phyloP scores from a whole-genome alignment of 2,329 filamentous ascomycete species.

The Nigrograna mackinnonii region DNA sequence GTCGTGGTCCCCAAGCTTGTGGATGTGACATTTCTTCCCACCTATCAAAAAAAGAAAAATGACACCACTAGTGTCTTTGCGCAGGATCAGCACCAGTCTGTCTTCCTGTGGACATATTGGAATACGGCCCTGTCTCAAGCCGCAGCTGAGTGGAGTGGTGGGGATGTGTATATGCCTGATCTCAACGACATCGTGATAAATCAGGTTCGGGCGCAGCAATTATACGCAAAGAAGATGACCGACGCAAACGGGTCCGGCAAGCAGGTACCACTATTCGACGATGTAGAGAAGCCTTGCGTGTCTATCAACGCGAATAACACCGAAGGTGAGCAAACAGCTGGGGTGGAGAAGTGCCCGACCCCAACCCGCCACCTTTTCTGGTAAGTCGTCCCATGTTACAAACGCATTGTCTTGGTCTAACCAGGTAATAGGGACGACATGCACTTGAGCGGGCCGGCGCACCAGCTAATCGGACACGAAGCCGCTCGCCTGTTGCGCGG shows the following conservation, averaged over 20 bases:
- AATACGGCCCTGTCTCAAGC: conserved; percentile 34
- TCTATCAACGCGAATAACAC: conserved; percentile 14
- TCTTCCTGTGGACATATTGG: conserved; percentile 40
- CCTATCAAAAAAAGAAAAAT: conserved; percentile 28
- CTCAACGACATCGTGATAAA: conserved; percentile 37
- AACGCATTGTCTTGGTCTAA: conserved; percentile 37
- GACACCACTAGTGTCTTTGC: conserved; percentile 28
- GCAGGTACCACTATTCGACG: conserved; percentile 34
- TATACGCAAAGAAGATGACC: conserved; percentile 32
- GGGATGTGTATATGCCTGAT: conserved; percentile 35
- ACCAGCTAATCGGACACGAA: conserved; percentile 39
- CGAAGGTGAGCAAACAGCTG: conserved; percentile 28
- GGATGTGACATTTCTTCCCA: conserved; percentile 41
- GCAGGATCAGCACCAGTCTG: conserved; percentile 33
- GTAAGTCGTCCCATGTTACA: conserved; percentile 27
- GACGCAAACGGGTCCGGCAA: conserved; percentile 36
- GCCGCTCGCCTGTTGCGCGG: conserved; percentile 34
- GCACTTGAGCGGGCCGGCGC: conserved; percentile 36
- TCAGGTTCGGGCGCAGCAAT: conserved; percentile 35
- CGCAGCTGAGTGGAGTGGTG: conserved; percentile 32
- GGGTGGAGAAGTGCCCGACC: conserved; percentile 31
- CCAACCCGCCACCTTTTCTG: conserved; percentile 38
- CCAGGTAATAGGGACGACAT: conserved; percentile 35
- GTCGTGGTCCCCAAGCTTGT: conserved; percentile 35
- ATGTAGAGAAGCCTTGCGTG: conserved; percentile 38